Percentiles rank a stretch among this genome's conserved stretches.
These are phyloP conservation scores for Gracilaria gracilis DNA, from an alignment of 23 red algal species.

Conservation along the genomic window DNA sequence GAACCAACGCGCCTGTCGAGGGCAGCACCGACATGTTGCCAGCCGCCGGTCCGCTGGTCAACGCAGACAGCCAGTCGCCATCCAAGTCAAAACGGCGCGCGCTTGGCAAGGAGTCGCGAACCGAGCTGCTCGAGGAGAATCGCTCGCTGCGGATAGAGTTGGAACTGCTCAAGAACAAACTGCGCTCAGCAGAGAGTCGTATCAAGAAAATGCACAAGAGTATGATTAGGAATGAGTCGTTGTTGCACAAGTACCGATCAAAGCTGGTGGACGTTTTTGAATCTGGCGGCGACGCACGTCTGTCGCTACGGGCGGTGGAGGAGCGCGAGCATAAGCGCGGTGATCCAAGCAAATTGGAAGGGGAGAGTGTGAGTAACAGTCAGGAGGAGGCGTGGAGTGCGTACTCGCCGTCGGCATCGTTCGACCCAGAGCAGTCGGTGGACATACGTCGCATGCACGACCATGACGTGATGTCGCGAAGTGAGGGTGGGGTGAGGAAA, in stretches of 20 bases:
- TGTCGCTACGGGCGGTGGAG: not conserved
- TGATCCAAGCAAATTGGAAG: conserved; percentile 25
- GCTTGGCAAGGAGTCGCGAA: conserved; percentile 5
- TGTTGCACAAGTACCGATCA: conserved; percentile 49
- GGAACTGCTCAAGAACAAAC: conserved; percentile 16
- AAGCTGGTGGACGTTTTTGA: conserved; percentile 46
- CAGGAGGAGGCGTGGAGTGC: conserved; percentile 37
- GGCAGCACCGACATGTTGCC: conserved; percentile 37
- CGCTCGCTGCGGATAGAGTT: conserved; percentile 45
- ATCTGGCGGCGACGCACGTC: not conserved
- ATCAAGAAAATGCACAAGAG: conserved; percentile 23
- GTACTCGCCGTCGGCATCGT: conserved; percentile 29
- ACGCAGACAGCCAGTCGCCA: not conserved
- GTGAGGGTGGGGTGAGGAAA: conserved; percentile 21
- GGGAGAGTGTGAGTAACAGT: conserved; percentile 57
- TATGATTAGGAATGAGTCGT: not conserved
- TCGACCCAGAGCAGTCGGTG: conserved; percentile 36
- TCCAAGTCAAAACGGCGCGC: conserved; percentile 15
- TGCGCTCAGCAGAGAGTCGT: conserved; percentile 8
- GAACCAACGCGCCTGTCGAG: not conserved
- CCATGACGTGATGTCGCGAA: conserved; percentile 7
- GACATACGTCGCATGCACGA: conserved; percentile 23
- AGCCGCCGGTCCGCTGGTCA: not conserved
- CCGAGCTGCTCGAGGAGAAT: conserved; percentile 64
- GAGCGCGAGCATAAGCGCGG: conserved; percentile 2